phyloP scores from a whole-genome alignment of 805 yeast genomes.

The Wickerhamomyces hampshirensis region DNA sequence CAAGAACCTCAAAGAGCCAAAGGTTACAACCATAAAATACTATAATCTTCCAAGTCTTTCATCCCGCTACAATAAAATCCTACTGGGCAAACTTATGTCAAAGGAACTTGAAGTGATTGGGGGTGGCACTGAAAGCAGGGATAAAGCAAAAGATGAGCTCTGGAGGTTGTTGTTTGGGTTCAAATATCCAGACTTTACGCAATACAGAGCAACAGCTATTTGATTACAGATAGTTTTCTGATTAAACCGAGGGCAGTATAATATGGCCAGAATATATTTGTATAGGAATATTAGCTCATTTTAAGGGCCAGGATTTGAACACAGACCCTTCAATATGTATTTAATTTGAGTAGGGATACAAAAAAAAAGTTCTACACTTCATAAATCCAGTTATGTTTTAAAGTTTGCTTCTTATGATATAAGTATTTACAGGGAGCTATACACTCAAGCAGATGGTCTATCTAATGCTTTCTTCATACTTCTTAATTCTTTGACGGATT shows the following conservation, averaged over 20 bases:
- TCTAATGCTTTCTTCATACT: conserved; percentile 22
- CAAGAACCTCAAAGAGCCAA: not conserved
- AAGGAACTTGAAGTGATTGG: not conserved
- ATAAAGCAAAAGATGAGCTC: not conserved
- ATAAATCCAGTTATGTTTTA: no score
- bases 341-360: no score
- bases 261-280: no score
- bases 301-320: no score
- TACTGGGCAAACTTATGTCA: not conserved
- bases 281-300: no score
- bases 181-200: not conserved
- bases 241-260: no score
- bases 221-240: no score
- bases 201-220: no score
- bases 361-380: no score
- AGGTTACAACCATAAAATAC: not conserved
- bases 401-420: no score
- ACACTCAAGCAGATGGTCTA: conserved; percentile 8
- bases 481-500: conserved; percentile 22
- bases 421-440: no score
- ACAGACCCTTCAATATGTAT: no score
- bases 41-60: not conserved
- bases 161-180: not conserved
- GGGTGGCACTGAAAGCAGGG: not conserved
- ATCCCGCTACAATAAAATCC: not conserved